Evolutionary conservation across 2,329 filamentous ascomycete species (phyloP), one percentile per base, ranked within the genome.

Genomic region (Escovopsis sp.): DNA sequence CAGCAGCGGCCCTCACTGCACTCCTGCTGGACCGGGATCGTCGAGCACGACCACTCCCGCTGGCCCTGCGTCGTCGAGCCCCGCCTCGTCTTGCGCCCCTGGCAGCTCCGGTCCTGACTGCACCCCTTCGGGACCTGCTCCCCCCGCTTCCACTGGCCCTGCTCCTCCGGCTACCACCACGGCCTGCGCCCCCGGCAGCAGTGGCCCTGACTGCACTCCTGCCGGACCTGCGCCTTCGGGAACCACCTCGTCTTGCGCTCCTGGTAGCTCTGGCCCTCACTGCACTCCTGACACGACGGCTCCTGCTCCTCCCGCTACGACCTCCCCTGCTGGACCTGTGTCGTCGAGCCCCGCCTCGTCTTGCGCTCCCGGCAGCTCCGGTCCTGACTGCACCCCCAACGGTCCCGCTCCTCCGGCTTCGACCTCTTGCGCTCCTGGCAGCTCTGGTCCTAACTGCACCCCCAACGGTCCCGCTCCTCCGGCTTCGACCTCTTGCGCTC

Each of bases 151-250:
- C n/a, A n/a, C n/a, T n/a, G n/a, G n/a, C n/a, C n/a, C n/a, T n/a
- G n/a, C n/a, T n/a, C n/a, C n/a, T n/a, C n/a, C n/a, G n/a, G n/a
- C n/a, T n/a, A n/a, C n/a, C n/a, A n/a, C n/a, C n/a, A n/a, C n/a
- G n/a, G n/a, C n/a, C n/a, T n/a, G n/a, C 15, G 25, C 35, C 14
- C 44, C 52, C 42, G 45, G 44, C 41, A 53, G 49, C 44, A 41
- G 48, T 24, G 27, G 27, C 27, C 41, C 45, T 35, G 45, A 42
- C 12, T 46, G 47, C n/a, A 48, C 40, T 20, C 44, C 46, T 7
- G 42, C 46, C 32, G 45, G 45, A 38, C 43, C 41, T 25, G 16
- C 16, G 2, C 41, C 30, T 41, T 12, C 35, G 6, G 35, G 16
- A 5, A 37, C 35, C 11, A 33, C 31, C 3, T 12, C 35, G 44